These are phyloP conservation scores for Paramecium biaurelia DNA, from an alignment of 73 alveolate genomes.

Conservation along the genomic window DNA sequence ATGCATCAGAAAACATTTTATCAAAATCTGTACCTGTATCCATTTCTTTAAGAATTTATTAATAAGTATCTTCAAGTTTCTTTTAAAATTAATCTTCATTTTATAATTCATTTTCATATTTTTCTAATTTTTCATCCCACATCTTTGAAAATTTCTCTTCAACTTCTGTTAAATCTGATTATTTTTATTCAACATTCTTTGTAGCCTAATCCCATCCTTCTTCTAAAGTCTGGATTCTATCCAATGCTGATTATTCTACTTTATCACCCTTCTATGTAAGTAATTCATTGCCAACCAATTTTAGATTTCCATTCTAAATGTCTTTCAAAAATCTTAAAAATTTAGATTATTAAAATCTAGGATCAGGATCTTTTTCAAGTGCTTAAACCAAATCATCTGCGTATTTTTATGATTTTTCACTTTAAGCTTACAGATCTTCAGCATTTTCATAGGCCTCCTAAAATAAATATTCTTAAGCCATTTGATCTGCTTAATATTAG, in stretches of 20 bases:
- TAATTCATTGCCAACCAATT: background rate
- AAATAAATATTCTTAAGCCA: conserved; percentile 38
- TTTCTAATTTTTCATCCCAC: conserved; percentile 28
- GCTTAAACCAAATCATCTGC: background rate
- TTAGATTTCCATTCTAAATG: background rate
- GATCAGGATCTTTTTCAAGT: conserved; percentile 32
- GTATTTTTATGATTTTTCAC: background rate
- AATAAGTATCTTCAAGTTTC: conserved; percentile 21
- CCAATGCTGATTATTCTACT: conserved; percentile 39
- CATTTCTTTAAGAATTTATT: background rate
- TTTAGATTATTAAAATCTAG: conserved; percentile 32
- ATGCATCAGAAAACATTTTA: conserved; percentile 21
- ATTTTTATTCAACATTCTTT: background rate
- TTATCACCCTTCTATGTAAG: background rate
- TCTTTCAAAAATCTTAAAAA: background rate
- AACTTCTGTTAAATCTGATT: background rate
- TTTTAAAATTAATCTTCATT: background rate
- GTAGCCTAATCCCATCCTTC: background rate
- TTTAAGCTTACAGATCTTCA: background rate
- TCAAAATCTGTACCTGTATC: background rate
- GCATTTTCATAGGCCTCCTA: conserved; percentile 43
- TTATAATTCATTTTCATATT: conserved; percentile 5
- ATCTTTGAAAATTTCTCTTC: conserved; percentile 3
- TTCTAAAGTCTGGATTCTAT: background rate
- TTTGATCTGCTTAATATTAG: conserved; percentile 25